Evolutionary conservation across 768 basidiomycete species (phyloP), one percentile per base, ranked within the genome.

Genomic region (Coprinopsis sp.): DNA sequence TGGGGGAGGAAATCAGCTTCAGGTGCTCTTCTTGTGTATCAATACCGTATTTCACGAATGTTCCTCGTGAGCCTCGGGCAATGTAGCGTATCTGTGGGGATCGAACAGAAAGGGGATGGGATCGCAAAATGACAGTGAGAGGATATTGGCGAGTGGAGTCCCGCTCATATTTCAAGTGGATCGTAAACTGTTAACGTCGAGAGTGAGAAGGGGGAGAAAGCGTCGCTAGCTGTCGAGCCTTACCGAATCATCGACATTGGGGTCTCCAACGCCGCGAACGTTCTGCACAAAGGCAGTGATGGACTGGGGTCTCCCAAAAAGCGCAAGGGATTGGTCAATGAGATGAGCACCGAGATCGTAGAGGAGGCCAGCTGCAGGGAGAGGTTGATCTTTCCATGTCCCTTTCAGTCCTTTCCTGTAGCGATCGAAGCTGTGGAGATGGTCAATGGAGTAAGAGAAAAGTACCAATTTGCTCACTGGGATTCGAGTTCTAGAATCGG

Each of bases 291-390:
- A 78, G 1, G 81, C 86, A 3, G 84, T 84, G 22, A 93, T 63
- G 47, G 64, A 78, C 25, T 72, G 58, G 0, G 91, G 91, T 39
- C 79, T 70, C 29, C 91, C 91, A 57, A 92, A 92, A 33, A 93
- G 73, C 8, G 70, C 69, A 24, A 91, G 67, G 4, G 78, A 72
- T 63, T 91, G 88, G 65, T 91, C 88, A 52, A 91, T 78, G 22
- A 91, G 71, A 61, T 93, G 89, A 6, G 84, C 67, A 4, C 87
- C 90, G 18, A 93, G 73, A 61, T 93, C 89, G 61, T 81, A 93
- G 2, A 81, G 78, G 22, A 77, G 70, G 3, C 88, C 87, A 37
- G 74, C 74, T 16, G 76, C 81, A 18, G 82, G 79, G 1, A 71
- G 67, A 1, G 78, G 69, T 24, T 74, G 62, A 49, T 91, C 89